Base-by-base conservation (phyloP, 139 green algal genomes). In the Zygnema circumcarinatum region DNA sequence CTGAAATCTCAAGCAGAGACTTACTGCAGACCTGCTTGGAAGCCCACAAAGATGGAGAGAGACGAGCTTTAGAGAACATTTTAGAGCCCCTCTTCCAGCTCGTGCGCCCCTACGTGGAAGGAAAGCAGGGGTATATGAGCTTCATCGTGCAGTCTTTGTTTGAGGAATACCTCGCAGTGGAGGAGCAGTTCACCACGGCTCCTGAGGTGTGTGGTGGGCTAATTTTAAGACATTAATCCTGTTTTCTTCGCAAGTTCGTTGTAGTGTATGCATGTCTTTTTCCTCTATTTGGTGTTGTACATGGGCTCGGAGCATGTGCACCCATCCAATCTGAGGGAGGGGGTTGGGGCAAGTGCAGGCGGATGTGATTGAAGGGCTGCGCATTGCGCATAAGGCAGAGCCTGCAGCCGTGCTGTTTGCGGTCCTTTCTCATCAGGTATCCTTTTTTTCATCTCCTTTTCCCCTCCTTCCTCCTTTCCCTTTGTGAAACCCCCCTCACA, bases 321-420 rank as follows among this genome's bases (percentile, higher is more conserved):
- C n/a, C n/a, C n/a, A n/a, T n/a, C n/a, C n/a, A n/a, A n/a, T n/a
- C n/a, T n/a, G n/a, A n/a, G n/a, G n/a, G n/a, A n/a, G n/a, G n/a
- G n/a, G n/a, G n/a, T n/a, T n/a, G n/a, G n/a, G n/a, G n/a, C n/a
- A n/a, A n/a, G n/a, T 74, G 36, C 25, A 97, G 88, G 95, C 96
- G 87, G 96, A 98, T 85, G 93, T 97, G 36, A 94, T 98, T 53
- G 95, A 98, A 82, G 76, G 78, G 2, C 91, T 98, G 82, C 92
- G 96, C 75, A 92, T 92, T 79, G 68, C 89, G 83, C 87, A 95
- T 90, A 89, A 47, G 72, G 91, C 81, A 74, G 87, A 94, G 69
- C 92, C 95, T 40, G 40, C 90, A 38, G 88, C 87, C 1, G 96
- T 98, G 40, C 88, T 98, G 67, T 94, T 96, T 81, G 86, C 96